Evolutionary conservation across 2,329 filamentous ascomycete species (phyloP), one percentile per base, ranked within the genome.

Genomic region (Trichoderma polysporum): DNA sequence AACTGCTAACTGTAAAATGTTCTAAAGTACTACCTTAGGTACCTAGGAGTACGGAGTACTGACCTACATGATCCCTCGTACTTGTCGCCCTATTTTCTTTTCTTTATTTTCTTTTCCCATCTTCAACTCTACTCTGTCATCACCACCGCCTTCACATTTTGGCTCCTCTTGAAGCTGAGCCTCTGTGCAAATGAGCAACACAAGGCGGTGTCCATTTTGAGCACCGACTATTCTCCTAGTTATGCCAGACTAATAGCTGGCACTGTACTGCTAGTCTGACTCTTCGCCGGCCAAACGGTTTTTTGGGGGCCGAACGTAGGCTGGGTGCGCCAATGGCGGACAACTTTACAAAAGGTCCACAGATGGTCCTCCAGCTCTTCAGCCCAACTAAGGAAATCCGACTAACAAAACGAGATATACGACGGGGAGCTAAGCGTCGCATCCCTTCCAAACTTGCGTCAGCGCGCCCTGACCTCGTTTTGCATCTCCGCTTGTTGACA

Each of bases 341-440:
- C 33, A 53, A 25, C 59, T 22, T 63, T 63, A 31, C 59, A 63
- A 63, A 63, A 54, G 59, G 35, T 53, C 57, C 57, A 47, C 57
- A 31, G 29, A 49, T 25, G 25, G 29, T 15, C 33, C 58, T 54
- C 49, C 49, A 25, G 37, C 47, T 45, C 49, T 54, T 45, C 33
- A 63, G 35, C 59, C 59, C 59, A 33, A 41, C 52, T 25, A 15
- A 39, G 12, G 13, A 25, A 31, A 19, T 27, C 27, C 25, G 9
- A 33, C 33, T 33, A 41, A 22, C 19, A 63, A 63, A 63, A 35
- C 59, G 59, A 63, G 59, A 54, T 63, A 63, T 63, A 63, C 59
- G 59, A 63, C 25, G 59, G 37, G 25, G 47, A 52, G 17, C 45
- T 33, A 62, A 50, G 45, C 22, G 35, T 50, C 59, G 25, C 59